phyloP scores from a whole-genome alignment of 441 rosid genomes.

The Croton laevigatus region DNA sequence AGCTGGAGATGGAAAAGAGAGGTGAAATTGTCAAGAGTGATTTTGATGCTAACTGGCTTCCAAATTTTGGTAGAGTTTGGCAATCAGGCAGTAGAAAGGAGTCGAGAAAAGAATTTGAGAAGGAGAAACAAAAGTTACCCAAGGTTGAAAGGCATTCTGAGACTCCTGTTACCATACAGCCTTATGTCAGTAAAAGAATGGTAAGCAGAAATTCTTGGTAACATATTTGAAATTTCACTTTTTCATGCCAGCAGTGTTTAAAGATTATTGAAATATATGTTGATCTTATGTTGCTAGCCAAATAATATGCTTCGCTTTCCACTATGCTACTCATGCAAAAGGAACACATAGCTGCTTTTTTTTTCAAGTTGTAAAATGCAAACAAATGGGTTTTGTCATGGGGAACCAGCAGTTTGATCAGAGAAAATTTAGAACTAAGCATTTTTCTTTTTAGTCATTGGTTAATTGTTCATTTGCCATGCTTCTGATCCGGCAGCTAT shows the following conservation, averaged over 20 bases:
- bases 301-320: neutral
- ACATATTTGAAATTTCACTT: neutral
- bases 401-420: neutral
- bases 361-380: neutral
- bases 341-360: neutral
- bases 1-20: conserved; percentile 81
- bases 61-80: conserved; percentile 97
- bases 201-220: conserved; percentile 36
- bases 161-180: conserved; percentile 49
- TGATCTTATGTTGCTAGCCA: conserved; percentile 12
- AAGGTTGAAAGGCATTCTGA: conserved; percentile 45
- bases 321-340: neutral
- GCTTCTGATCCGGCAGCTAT: neutral
- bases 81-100: conserved; percentile 86
- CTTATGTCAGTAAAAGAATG: conserved; percentile 77
- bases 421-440: neutral
- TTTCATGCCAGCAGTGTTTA: neutral
- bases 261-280: neutral
- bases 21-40: conserved; percentile 52
- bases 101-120: conserved; percentile 83
- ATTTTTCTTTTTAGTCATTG: neutral
- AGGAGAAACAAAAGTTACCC: conserved; percentile 55
- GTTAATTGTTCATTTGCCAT: conserved; percentile 1
- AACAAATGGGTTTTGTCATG: neutral
- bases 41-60: conserved; percentile 76